A percentile compares a stretch with the other conserved stretches of the same genome.
Evolutionary conservation across 176 grass and related monocot species (phyloP).

Genomic region (Avena sativa): DNA sequence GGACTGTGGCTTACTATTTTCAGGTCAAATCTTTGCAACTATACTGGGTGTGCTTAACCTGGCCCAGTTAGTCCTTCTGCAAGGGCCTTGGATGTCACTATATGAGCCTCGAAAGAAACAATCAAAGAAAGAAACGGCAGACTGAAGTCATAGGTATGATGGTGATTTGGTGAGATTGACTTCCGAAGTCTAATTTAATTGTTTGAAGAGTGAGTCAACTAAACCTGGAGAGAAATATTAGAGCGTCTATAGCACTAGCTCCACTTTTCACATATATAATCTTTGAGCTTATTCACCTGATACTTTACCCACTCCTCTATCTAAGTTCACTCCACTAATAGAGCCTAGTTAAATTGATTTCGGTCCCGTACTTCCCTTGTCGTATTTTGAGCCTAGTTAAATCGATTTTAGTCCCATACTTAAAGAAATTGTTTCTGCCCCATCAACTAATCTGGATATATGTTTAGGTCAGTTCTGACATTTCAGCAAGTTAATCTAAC

Average conservation of each 20-base stretch:
- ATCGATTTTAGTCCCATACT: too few species aligned
- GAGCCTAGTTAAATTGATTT: too few species aligned
- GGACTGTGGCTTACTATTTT: constrained; percentile 8
- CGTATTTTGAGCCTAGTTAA: too few species aligned
- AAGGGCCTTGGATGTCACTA: not conserved
- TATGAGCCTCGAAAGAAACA: not conserved
- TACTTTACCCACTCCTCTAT: too few species aligned
- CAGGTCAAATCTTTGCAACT: constrained; percentile 34
- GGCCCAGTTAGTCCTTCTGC: constrained; percentile 32
- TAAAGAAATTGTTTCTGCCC: too few species aligned
- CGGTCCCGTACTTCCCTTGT: too few species aligned
- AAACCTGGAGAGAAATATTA: not conserved
- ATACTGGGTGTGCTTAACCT: constrained; percentile 21
- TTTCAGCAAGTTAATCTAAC: too few species aligned
- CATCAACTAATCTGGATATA: too few species aligned
- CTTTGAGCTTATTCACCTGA: not conserved
- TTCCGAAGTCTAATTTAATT: not conserved
- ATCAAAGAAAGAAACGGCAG: constrained; percentile 14
- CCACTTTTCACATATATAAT: not conserved
- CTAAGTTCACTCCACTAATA: too few species aligned
- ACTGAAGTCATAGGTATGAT: not conserved
- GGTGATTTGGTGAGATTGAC: not conserved
- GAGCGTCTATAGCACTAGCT: not conserved
- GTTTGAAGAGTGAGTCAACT: constrained; percentile 8
- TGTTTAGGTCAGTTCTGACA: too few species aligned